Percentiles rank a stretch among this genome's conserved stretches.
These are phyloP conservation scores for Ophiostoma sp. DNA, from an alignment of 2,329 filamentous ascomycete genomes.

Conservation along the genomic window DNA sequence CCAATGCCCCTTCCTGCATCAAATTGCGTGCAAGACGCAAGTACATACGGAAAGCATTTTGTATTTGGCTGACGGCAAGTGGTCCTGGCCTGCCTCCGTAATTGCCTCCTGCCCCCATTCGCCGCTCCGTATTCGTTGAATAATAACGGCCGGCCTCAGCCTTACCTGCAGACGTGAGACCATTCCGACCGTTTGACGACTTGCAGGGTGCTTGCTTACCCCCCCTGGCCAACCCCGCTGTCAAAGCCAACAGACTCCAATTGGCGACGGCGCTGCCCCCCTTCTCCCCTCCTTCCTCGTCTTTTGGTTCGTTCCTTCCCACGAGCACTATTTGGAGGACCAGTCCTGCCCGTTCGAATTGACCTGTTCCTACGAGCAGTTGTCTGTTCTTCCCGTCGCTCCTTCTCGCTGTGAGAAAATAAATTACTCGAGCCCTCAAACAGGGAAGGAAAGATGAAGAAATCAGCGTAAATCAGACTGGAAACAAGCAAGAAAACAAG, in stretches of 20 bases:
- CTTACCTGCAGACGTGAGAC: constrained; percentile 24
- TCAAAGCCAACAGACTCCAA: constrained; percentile 14
- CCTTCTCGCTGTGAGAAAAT: not conserved
- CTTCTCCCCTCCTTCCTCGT: constrained; percentile 12
- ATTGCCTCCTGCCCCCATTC: constrained; percentile 12
- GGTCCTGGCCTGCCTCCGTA: not conserved
- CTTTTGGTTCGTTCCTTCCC: constrained; percentile 11
- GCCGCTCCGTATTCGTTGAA: not conserved
- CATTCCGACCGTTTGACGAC: constrained; percentile 14
- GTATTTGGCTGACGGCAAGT: not conserved
- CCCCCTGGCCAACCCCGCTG: constrained; percentile 22
- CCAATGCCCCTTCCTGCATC: not conserved
- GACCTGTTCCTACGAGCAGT: not conserved
- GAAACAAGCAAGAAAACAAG: not conserved
- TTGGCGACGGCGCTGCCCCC: not conserved
- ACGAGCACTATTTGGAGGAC: not conserved
- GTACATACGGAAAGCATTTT: too few species aligned
- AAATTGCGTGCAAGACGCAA: not conserved
- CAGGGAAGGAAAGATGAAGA: constrained; percentile 1
- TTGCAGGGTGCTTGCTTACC: constrained; percentile 16
- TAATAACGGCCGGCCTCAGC: constrained; percentile 18
- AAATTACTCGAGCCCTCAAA: not conserved
- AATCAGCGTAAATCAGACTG: not conserved
- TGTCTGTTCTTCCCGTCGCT: not conserved
- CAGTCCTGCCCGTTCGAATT: constrained; percentile 2